A percentile compares a stretch with the other conserved stretches of the same genome.
Evolutionary conservation across 768 basidiomycete species (phyloP).

Genomic region (Coprinellus aureogranulatus): DNA sequence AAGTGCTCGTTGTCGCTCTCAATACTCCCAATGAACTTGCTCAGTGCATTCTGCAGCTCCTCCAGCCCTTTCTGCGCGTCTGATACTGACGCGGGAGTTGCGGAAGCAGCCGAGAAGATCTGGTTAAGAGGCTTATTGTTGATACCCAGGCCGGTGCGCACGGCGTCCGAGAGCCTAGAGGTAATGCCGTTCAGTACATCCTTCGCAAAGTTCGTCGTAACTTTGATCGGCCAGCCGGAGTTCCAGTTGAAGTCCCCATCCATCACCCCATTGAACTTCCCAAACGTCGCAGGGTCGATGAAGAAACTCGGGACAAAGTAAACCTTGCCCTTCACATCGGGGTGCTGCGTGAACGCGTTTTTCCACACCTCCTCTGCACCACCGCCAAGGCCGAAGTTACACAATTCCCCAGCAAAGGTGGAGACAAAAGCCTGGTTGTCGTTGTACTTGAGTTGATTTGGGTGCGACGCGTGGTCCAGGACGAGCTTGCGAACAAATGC

Average conservation of each 20-base stretch:
- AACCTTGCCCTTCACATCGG: conserved; percentile 45
- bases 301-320: conserved; percentile 75
- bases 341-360: conserved; percentile 47
- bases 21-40: conserved; percentile 45
- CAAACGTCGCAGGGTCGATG: conserved; percentile 48
- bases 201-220: conserved; percentile 43
- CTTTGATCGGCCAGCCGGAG: conserved; percentile 70
- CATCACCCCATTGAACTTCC: conserved; percentile 46
- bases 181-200: conserved; percentile 23
- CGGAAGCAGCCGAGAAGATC: not conserved
- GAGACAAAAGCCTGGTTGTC: conserved; percentile 54
- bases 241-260: conserved; percentile 74
- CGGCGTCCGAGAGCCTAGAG: conserved; percentile 1
- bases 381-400: conserved; percentile 59
- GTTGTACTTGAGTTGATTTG: conserved; percentile 53
- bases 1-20: conserved; percentile 58
- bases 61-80: conserved; percentile 9
- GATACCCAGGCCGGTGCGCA: conserved; percentile 3
- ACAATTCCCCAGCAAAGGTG: conserved; percentile 69
- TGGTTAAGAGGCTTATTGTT: conserved; percentile 7
- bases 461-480: conserved; percentile 48
- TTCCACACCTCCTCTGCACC: conserved; percentile 53
- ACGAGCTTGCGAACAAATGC: conserved; percentile 52
- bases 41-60: conserved; percentile 25
- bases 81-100: too few species aligned